Evolutionary conservation across 2,329 filamentous ascomycete genomes (phyloP).

Genomic region (Colletotrichum somersetense): DNA sequence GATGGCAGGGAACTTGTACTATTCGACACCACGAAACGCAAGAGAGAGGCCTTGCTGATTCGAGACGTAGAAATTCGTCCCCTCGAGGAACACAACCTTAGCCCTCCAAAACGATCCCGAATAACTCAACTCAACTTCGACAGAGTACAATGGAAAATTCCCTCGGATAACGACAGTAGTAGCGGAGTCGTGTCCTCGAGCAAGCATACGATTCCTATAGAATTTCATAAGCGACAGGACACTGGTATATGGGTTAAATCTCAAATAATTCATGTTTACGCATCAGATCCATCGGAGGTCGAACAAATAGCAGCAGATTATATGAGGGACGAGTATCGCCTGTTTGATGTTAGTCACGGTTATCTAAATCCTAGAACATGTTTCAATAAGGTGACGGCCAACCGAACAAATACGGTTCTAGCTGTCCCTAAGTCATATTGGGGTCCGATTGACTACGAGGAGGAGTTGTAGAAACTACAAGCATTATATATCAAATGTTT

Average conservation of each 20-base stretch:
- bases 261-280: background rate
- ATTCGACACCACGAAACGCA: background rate
- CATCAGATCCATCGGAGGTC: background rate
- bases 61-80: background rate
- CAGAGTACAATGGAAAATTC: slow-evolving; percentile 2
- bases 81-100: background rate
- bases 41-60: background rate
- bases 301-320: background rate
- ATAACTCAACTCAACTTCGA: slow-evolving; percentile 1
- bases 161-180: background rate
- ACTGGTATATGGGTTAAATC: background rate
- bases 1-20: background rate
- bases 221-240: background rate
- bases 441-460: background rate
- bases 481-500: background rate
- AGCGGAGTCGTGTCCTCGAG: background rate
- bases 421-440: background rate
- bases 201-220: background rate
- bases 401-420: slow-evolving; percentile 8
- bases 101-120: slow-evolving; percentile 1
- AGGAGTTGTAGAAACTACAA: background rate
- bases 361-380: slow-evolving; percentile 11
- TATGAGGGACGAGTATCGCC: background rate
- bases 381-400: slow-evolving; percentile 8
- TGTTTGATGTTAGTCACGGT: background rate